Evolutionary conservation across 129 eudicot species (phyloP).

Genomic region (Flaveria bidentis): DNA sequence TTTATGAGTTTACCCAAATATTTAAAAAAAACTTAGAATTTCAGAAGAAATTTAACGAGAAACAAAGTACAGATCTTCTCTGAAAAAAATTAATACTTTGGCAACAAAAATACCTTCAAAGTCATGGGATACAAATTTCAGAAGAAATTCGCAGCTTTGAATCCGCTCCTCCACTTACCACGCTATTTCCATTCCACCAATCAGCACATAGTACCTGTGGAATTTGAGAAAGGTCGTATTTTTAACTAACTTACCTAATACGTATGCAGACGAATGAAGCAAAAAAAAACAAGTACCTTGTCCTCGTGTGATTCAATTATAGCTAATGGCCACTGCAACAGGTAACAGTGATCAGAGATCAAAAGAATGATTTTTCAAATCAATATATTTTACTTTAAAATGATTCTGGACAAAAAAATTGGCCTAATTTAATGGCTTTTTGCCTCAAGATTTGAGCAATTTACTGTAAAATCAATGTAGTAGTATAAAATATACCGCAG

Average conservation of each 20-base stretch:
- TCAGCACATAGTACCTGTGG: slow-evolving; percentile 80
- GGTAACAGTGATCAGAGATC: slow-evolving; percentile 2
- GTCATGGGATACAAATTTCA: slow-evolving; percentile 58
- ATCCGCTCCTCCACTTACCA: slow-evolving; percentile 92
- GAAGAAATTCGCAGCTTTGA: slow-evolving; percentile 77
- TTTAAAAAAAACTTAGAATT: too few relatives aligned
- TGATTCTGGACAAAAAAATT: not conserved
- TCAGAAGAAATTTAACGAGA: too few relatives aligned
- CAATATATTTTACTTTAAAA: not conserved
- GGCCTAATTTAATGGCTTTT: not conserved
- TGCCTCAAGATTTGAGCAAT: not conserved
- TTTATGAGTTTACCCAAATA: too few relatives aligned
- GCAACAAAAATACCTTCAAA: slow-evolving; percentile 34
- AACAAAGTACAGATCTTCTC: not conserved
- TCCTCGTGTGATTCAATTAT: slow-evolving; percentile 80
- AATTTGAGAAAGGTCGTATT: slow-evolving; percentile 1
- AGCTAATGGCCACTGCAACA: slow-evolving; percentile 88
- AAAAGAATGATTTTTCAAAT: not conserved
- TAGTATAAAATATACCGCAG: slow-evolving; percentile 53
- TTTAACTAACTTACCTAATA: not conserved
- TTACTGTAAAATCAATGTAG: not conserved
- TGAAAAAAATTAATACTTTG: not conserved
- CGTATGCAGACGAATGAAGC: not conserved
- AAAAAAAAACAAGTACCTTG: slow-evolving; percentile 56
- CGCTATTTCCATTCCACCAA: slow-evolving; percentile 90